Evolutionary conservation across 495 filamentous ascomycete genomes (phyloP), one percentile per base, ranked within the genome.

Genomic region (Trichoderma gamsii): DNA sequence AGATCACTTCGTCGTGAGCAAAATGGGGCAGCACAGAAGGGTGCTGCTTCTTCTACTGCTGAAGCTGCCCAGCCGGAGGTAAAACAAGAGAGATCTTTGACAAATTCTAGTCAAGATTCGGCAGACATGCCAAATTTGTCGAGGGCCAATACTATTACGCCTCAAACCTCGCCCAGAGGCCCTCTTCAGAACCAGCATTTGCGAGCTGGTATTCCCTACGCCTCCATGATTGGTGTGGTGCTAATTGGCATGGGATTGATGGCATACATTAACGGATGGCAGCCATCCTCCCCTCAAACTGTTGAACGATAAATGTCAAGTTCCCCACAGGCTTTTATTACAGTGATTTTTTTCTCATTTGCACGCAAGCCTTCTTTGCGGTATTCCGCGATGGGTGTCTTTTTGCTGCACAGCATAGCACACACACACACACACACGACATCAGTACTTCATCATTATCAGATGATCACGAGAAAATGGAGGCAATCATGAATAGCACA

Each of bases 261-360:
- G 95, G 91, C 91, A 56, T 96, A 92, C 79, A 81, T 99, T 70
- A 99, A 99, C 75, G 89, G 89, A 52, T 96, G 90, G 89, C 88
- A 91, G 25, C 23, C 65, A 76, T 71, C 77, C 18, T 77, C 81
- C 65, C 70, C 76, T 25, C 77, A 68, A 61, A 66, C 77, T 12
- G 49, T 23, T 23, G 74, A 77, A 49, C 72, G 73, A 73, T 77
- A 68, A 74, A 65, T 21, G 25, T 56, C 25, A 44, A 61, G 27
- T 61, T 49, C 23, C 27, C 46, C 25, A 15, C 27, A 52, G 25
- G 25, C 52, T 21, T 61, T 29, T 65, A 32, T 7, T n/a, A 16
- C 65, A 64, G 15, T 65, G 35, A 4, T 41, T 73, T 69, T 69
- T 69, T 71, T 71, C n/a, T 65, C 49, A 70, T 68, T 61, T 41